Conservation (phyloP, 345 rosid genomes). For the Dimocarpus longan region DNA sequence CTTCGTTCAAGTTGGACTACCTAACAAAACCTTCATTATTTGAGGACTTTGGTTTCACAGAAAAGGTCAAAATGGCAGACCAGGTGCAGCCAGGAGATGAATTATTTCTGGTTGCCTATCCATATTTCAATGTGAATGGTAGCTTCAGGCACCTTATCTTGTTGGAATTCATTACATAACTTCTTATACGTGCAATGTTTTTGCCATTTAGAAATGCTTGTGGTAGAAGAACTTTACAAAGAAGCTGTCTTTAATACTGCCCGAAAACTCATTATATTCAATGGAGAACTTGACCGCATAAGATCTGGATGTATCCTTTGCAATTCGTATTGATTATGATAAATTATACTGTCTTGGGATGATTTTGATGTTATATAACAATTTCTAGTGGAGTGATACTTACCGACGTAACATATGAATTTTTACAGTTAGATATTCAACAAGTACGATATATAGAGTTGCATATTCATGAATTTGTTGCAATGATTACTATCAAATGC, state of each 20-base stretch:
- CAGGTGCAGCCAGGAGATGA: slow-evolving; percentile 82
- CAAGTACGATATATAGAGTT: no score
- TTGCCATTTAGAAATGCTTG: slow-evolving; percentile 80
- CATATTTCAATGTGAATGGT: slow-evolving; percentile 94
- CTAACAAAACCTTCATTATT: slow-evolving; percentile 89
- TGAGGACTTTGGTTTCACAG: slow-evolving; percentile 81
- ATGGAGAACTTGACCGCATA: slow-evolving; percentile 94
- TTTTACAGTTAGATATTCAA: no score
- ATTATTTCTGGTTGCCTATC: slow-evolving; percentile 81
- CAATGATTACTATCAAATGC: no score
- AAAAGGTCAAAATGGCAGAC: slow-evolving; percentile 82
- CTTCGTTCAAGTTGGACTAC: slow-evolving; percentile 81
- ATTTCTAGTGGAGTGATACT: no score
- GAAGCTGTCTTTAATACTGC: slow-evolving; percentile 70
- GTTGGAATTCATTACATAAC: slow-evolving; percentile 4
- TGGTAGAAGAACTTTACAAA: slow-evolving; percentile 93
- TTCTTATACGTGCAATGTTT: slow-evolving; percentile 16
- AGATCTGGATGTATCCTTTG: slow-evolving; percentile 95
- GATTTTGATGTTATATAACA: neutral
- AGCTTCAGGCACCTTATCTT: slow-evolving; percentile 22
- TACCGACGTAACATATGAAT: no score
- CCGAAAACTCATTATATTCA: slow-evolving; percentile 77
- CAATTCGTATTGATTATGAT: neutral
- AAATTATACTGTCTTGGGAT: neutral
- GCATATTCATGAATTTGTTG: no score